Conservation (phyloP, 306 rosid genomes). For the Vicia sativa region DNA sequence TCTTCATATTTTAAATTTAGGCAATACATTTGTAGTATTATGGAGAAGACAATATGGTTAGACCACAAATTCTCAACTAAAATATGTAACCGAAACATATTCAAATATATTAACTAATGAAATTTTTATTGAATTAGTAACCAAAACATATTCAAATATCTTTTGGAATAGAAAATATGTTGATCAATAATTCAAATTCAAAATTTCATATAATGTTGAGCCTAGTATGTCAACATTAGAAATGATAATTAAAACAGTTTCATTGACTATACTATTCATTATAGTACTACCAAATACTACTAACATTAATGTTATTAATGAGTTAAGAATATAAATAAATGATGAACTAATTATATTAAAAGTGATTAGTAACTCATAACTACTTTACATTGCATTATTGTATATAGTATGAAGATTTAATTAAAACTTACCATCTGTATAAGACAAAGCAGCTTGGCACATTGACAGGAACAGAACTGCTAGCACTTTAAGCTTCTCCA, state of each 20-base stretch:
- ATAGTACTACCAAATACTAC: neutral
- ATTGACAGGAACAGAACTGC: slow-evolving; percentile 48
- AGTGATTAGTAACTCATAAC: neutral
- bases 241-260: slow-evolving; percentile 9
- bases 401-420: slow-evolving; percentile 5
- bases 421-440: slow-evolving; percentile 50
- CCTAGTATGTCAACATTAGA: neutral
- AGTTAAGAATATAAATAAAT: neutral
- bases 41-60: neutral
- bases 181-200: neutral
- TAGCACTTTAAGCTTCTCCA: slow-evolving; percentile 50
- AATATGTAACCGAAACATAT: too few relatives aligned
- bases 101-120: too few relatives aligned
- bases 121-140: too few relatives aligned
- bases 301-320: neutral
- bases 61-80: neutral
- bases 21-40: neutral
- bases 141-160: too few relatives aligned
- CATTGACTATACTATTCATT: slow-evolving; percentile 6
- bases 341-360: neutral
- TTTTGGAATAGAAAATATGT: too few relatives aligned
- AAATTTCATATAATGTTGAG: neutral
- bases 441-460: slow-evolving; percentile 42
- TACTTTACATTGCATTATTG: neutral
- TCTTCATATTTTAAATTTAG: too few relatives aligned